These are phyloP conservation scores for Scheffersomyces titani DNA, from an alignment of 1,139 yeast species.

Conservation along the genomic window DNA sequence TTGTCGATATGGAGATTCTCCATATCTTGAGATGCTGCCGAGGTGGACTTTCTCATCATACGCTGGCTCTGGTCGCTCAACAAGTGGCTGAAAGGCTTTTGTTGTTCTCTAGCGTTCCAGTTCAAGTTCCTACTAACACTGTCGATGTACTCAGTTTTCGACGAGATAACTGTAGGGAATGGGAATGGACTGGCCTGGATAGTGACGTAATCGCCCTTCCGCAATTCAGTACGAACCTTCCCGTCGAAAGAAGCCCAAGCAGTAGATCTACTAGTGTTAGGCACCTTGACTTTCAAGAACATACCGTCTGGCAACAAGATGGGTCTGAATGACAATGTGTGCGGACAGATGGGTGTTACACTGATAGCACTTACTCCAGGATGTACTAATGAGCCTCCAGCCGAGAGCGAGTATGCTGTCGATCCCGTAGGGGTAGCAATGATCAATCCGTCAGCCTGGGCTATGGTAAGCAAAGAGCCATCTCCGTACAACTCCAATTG, in stretches of 20 bases:
- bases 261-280: slow-evolving; percentile 65
- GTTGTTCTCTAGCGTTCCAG: slow-evolving; percentile 85
- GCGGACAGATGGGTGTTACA: slow-evolving; percentile 92
- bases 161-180: slow-evolving; percentile 79
- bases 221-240: slow-evolving; percentile 67
- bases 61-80: slow-evolving; percentile 49
- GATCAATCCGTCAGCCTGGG: slow-evolving; percentile 88
- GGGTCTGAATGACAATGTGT: slow-evolving; percentile 85
- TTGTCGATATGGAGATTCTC: slow-evolving; percentile 12
- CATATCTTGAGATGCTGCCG: slow-evolving; percentile 3
- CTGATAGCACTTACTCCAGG: slow-evolving; percentile 89
- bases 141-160: slow-evolving; percentile 77
- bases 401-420: slow-evolving; percentile 86
- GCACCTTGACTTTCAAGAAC: slow-evolving; percentile 74
- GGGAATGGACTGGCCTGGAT: slow-evolving; percentile 80
- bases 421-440: slow-evolving; percentile 92
- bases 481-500: slow-evolving; percentile 83
- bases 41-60: slow-evolving; percentile 6
- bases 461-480: slow-evolving; percentile 75
- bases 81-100: slow-evolving; percentile 66
- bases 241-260: slow-evolving; percentile 96
- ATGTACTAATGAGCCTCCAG: slow-evolving; percentile 88
- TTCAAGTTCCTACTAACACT: slow-evolving; percentile 80
- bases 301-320: slow-evolving; percentile 84
- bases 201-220: slow-evolving; percentile 74